Evolutionary conservation across 805 yeast species (phyloP).

Genomic region (Sugiyamaella americana): DNA sequence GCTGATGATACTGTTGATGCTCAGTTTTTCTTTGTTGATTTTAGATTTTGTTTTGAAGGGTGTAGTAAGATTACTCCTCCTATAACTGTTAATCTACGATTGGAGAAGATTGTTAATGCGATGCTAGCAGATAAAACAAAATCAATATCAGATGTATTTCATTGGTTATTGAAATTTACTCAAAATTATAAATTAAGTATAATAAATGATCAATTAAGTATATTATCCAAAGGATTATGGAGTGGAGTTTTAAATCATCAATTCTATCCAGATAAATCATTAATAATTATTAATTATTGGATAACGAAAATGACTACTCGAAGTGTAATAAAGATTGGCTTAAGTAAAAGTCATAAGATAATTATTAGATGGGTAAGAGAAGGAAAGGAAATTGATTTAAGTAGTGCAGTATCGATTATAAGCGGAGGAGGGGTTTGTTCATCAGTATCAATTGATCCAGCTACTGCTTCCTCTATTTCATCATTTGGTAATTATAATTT

Average conservation of each 20-base stretch:
- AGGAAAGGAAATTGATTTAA: conserved; percentile 35
- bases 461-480: neutral
- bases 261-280: conserved; percentile 48
- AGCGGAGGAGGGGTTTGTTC: conserved; percentile 18
- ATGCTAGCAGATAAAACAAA: conserved; percentile 32
- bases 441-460: too few species aligned
- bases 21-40: conserved; percentile 73
- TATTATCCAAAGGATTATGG: conserved; percentile 51
- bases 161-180: conserved; percentile 52
- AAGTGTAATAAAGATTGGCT: conserved; percentile 56
- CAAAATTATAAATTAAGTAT: conserved; percentile 59
- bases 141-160: conserved; percentile 50
- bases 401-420: neutral
- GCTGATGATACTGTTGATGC: conserved; percentile 54
- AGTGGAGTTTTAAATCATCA: conserved; percentile 53
- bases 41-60: conserved; percentile 54
- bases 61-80: conserved; percentile 30
- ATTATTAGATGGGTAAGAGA: conserved; percentile 60
- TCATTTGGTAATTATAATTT: conserved; percentile 28
- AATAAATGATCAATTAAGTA: conserved; percentile 51
- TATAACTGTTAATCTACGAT: conserved; percentile 32
- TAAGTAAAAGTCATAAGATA: conserved; percentile 40
- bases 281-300: conserved; percentile 63
- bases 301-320: conserved; percentile 42
- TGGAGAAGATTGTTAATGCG: conserved; percentile 54